Evolutionary conservation across 768 basidiomycete species (phyloP).

Genomic region (Tricholoma bakamatsutake): DNA sequence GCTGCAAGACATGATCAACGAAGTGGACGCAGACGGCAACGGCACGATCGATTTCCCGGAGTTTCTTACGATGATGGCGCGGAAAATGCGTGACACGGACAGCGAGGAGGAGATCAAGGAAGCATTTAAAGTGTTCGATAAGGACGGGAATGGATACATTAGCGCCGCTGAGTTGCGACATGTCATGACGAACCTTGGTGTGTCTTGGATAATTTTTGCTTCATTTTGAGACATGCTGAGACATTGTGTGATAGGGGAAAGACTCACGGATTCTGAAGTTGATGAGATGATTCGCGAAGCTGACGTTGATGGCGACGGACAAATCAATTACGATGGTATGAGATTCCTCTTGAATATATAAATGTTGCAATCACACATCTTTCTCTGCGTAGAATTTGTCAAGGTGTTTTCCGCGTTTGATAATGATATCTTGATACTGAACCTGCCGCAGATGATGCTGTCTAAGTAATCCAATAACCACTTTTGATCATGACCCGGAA

Average conservation of each 20-base stretch:
- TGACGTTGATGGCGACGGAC: slow-evolving; percentile 91
- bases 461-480: slow-evolving; percentile 42
- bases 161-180: slow-evolving; percentile 79
- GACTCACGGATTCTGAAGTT: slow-evolving; percentile 80
- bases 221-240: neutral
- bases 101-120: slow-evolving; percentile 93
- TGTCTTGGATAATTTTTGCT: slow-evolving; percentile 15
- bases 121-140: slow-evolving; percentile 97
- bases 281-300: slow-evolving; percentile 98
- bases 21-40: slow-evolving; percentile 78
- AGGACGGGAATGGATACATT: slow-evolving; percentile 91
- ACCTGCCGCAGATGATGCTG: slow-evolving; percentile 58
- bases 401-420: slow-evolving; percentile 36
- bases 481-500: neutral
- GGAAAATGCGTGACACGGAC: slow-evolving; percentile 90
- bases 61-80: slow-evolving; percentile 80
- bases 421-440: slow-evolving; percentile 1
- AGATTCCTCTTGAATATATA: slow-evolving; percentile 2
- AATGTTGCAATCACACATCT: slow-evolving; percentile 3
- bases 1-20: slow-evolving; percentile 93
- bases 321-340: slow-evolving; percentile 81
- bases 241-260: slow-evolving; percentile 54
- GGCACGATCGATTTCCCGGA: slow-evolving; percentile 83
- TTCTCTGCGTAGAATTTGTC: slow-evolving; percentile 56
- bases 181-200: slow-evolving; percentile 89